Percentiles rank a stretch among this genome's conserved stretches.
These are phyloP conservation scores for Penstemon newberryi DNA, from an alignment of 257 asterid species.

Conservation along the genomic window DNA sequence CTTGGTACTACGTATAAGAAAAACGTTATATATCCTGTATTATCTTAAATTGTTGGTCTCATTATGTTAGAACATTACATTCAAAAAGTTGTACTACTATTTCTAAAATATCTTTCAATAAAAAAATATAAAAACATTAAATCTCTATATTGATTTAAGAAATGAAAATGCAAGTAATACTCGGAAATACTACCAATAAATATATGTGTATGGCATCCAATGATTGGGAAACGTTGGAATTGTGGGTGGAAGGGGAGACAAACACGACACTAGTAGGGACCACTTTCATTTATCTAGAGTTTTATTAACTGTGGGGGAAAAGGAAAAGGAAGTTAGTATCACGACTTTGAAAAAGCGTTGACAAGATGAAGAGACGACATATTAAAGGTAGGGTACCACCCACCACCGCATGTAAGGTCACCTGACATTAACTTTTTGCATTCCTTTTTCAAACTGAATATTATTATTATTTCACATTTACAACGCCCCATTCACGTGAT, in stretches of 20 bases:
- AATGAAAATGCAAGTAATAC: background rate
- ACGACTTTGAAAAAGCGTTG: background rate
- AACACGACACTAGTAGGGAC: constrained; percentile 36
- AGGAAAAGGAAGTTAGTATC: background rate
- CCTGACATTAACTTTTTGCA: background rate
- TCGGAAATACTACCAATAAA: background rate
- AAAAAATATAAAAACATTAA: background rate
- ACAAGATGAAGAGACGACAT: background rate
- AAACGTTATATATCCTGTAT: no score
- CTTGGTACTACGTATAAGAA: no score
- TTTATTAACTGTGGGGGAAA: background rate
- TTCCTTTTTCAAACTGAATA: background rate
- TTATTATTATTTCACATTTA: constrained; percentile 17
- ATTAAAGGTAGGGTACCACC: background rate
- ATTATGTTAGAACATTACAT: no score
- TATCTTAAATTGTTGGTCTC: no score
- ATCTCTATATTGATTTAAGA: background rate
- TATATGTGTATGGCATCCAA: constrained; percentile 14
- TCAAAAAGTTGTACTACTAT: no score
- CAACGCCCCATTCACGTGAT: constrained; percentile 40
- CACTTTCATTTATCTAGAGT: constrained; percentile 6
- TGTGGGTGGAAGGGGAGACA: constrained; percentile 43
- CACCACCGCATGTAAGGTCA: constrained; percentile 40
- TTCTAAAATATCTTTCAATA: no score
- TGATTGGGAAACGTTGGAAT: constrained; percentile 42